Conservation (phyloP, 768 basidiomycete species). For the Amanita inopinata region DNA sequence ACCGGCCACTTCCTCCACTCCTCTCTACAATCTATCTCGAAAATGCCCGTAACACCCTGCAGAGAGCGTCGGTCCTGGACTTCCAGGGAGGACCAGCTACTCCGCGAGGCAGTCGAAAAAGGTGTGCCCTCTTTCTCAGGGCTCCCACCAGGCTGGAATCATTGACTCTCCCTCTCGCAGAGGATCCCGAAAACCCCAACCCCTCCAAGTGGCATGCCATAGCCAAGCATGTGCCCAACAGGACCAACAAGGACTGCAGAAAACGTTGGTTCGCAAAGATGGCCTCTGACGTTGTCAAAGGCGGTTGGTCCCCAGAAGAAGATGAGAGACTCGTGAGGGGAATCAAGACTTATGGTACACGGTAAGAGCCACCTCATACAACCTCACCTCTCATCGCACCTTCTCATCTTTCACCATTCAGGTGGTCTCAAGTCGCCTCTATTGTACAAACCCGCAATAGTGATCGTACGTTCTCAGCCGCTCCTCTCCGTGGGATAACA, state of each 20-base stretch:
- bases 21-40: background rate
- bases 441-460: constrained; percentile 48
- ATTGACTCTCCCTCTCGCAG: constrained; percentile 21
- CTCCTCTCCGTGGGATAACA: background rate
- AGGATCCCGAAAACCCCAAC: constrained; percentile 46
- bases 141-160: background rate
- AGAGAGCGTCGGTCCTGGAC: constrained; percentile 46
- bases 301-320: constrained; percentile 53
- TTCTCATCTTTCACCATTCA: constrained; percentile 14
- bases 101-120: constrained; percentile 39
- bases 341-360: constrained; percentile 46
- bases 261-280: constrained; percentile 59
- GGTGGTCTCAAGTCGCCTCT: constrained; percentile 51
- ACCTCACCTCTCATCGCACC: background rate
- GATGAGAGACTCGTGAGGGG: constrained; percentile 48
- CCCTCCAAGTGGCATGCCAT: constrained; percentile 57
- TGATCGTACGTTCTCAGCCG: constrained; percentile 34
- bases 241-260: constrained; percentile 56
- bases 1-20: constrained; percentile 1
- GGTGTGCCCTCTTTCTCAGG: constrained; percentile 20
- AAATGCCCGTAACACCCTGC: constrained; percentile 15
- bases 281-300: constrained; percentile 52
- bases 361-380: constrained; percentile 23
- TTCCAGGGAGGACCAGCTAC: constrained; percentile 40
- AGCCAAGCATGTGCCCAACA: constrained; percentile 50